Evolutionary conservation across 2,329 filamentous ascomycete species (phyloP).

Genomic region (Hirsutella rhossiliensis): DNA sequence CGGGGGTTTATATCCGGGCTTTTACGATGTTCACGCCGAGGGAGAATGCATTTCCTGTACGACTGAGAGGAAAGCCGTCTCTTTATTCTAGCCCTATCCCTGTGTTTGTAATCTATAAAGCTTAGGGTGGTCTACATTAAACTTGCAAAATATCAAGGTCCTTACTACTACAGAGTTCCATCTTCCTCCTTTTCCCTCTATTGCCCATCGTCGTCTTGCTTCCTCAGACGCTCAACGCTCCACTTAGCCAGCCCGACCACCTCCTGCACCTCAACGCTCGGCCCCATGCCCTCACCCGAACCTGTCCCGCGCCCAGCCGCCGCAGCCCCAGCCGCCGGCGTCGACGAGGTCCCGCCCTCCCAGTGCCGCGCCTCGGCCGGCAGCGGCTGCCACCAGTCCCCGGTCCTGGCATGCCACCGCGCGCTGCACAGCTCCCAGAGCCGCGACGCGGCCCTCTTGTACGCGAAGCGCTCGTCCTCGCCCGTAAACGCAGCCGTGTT

Average conservation of each 20-base stretch:
- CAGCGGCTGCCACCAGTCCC: constrained; percentile 62
- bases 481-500: constrained; percentile 60
- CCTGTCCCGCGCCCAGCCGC: constrained; percentile 1
- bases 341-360: constrained; percentile 34
- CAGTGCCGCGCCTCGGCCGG: constrained; percentile 52
- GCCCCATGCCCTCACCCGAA: constrained; percentile 18
- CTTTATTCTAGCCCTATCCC: not conserved
- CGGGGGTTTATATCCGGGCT: not conserved
- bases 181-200: not conserved
- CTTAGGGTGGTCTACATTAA: not conserved
- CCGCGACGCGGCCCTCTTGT: constrained; percentile 63
- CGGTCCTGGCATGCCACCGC: constrained; percentile 55
- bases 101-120: not conserved
- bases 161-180: not conserved
- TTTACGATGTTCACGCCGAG: constrained; percentile 1
- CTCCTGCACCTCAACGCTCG: constrained; percentile 22
- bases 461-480: constrained; percentile 72
- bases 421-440: constrained; percentile 72
- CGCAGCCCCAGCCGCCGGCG: constrained; percentile 6
- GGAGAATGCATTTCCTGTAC: not conserved
- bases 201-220: constrained; percentile 2
- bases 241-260: constrained; percentile 26
- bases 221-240: constrained; percentile 21
- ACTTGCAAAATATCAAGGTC: not conserved
- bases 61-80: not conserved